Base-by-base conservation (phyloP, 176 grass and related monocot species). In the Pontederia crassipes region DNA sequence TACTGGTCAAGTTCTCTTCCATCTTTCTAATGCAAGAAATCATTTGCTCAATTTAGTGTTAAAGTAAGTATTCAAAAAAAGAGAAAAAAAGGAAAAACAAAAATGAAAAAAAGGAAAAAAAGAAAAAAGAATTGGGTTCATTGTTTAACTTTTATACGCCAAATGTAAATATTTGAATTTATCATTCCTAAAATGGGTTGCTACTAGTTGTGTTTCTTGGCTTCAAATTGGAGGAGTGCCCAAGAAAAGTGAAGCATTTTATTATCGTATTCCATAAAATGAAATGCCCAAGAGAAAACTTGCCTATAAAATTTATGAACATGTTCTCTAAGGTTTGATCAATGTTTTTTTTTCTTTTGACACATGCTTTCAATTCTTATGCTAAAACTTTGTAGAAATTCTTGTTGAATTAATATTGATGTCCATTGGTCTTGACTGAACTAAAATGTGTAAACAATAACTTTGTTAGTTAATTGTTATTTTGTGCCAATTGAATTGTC, bases 21-120 rank as follows among this genome's bases (percentile, higher is more conserved):
- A 92, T 74, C 84, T 3, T 98, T 92, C 79, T 98, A 80, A 66
- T 92, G 87, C 74, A 98, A 92, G 58, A 98, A 98, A 65, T 98
- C 87, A 47, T 98, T 98, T 77, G 87, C 82, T 57, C 61, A 81
- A 24, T 97, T 97, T 54, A 97, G 93, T 65, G 93, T 74, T 45
- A 85, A 91, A 78, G 93, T 91, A 66, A 46, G 61, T 16, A 11
- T 57, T 12, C 50, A 20, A 54, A 24, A 24, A 24, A 24, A 24
- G 20, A 24, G 20, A 24, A 24, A 24, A 24, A 24, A 24, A 24
- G 0, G 20, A 24, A 24, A 24, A 24, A 24, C 20, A 24, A 24
- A 24, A 24, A 24, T 24, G 20, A 24, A 24, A 24, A 24, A 24
- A 0, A 24, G 20, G 1, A 24, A 24, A 24, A 24, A 24, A 24